Evolutionary conservation across 1,139 yeast genomes (phyloP).

Genomic region (Scheffersomyces segobiensis): DNA sequence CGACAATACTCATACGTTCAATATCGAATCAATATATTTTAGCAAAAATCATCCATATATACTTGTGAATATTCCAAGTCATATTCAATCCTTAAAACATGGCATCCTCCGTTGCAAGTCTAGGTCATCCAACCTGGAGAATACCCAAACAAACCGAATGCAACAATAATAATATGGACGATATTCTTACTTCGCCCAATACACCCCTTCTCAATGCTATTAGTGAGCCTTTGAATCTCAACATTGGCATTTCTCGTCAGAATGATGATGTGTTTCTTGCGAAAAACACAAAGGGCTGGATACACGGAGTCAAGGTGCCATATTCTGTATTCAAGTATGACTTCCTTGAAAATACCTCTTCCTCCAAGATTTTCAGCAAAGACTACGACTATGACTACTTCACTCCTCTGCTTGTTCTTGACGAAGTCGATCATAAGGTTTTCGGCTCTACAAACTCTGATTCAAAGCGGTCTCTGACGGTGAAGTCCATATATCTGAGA

Average conservation of each 20-base stretch:
- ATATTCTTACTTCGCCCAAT: neutral
- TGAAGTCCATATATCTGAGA: neutral
- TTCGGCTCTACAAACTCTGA: conserved; percentile 1
- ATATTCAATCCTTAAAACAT: too few relatives aligned
- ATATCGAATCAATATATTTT: too few relatives aligned
- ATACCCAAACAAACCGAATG: neutral
- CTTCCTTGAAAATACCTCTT: conserved; percentile 12
- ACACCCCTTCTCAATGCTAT: neutral
- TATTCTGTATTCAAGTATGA: conserved; percentile 27
- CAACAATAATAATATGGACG: neutral
- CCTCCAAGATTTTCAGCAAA: conserved; percentile 17
- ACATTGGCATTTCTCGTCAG: neutral
- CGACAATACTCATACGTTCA: neutral
- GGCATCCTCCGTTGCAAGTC: neutral
- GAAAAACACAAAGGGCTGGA: conserved; percentile 20
- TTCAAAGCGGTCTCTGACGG: neutral
- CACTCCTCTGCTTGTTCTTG: conserved; percentile 27
- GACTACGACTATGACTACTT: conserved; percentile 22
- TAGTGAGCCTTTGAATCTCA: neutral
- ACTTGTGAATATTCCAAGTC: too few relatives aligned
- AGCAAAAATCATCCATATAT: too few relatives aligned
- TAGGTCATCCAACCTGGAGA: neutral
- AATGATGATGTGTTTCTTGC: conserved; percentile 2
- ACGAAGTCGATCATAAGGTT: conserved; percentile 20
- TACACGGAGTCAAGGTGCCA: conserved; percentile 31